Conservation (phyloP, 2,329 filamentous ascomycete species). For the Cordyceps farinosa region DNA sequence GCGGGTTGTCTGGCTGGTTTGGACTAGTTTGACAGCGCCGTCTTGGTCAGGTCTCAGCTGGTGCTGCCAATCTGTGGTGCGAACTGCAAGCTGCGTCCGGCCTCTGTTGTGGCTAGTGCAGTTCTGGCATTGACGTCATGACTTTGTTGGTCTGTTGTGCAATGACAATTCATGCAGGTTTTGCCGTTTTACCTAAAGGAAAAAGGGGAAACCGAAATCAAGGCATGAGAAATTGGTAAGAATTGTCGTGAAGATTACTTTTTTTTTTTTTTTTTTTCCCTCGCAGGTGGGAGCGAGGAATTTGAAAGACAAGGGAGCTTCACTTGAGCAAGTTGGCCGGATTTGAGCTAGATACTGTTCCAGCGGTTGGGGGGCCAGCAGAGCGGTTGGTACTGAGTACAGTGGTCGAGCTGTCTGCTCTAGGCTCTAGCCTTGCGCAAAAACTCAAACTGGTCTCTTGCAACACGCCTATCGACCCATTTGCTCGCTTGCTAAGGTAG, state of each 20-base stretch:
- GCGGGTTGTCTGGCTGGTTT: neutral
- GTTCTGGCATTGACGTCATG: slow-evolving; percentile 16
- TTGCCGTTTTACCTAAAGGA: neutral
- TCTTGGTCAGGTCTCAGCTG: neutral
- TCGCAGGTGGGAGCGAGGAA: neutral
- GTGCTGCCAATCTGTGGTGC: neutral
- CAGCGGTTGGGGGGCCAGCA: slow-evolving; percentile 2
- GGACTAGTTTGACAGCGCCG: neutral
- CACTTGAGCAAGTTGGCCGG: too few species aligned
- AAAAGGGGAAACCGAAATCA: neutral
- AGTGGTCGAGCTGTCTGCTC: neutral
- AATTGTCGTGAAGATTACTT: too few species aligned
- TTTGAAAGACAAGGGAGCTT: neutral
- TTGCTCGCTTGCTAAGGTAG: slow-evolving; percentile 8
- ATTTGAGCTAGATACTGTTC: too few species aligned
- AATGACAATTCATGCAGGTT: neutral
- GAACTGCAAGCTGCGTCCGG: neutral
- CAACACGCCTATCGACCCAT: neutral
- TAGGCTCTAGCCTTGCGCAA: neutral
- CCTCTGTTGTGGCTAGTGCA: slow-evolving; percentile 11
- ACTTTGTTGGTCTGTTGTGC: neutral
- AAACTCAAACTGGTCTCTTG: neutral
- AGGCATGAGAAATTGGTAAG: too few species aligned
- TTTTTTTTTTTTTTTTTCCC: too few species aligned
- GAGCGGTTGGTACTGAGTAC: too few species aligned